Evolutionary conservation across 2,329 filamentous ascomycete genomes (phyloP), one percentile per base, ranked within the genome.

Genomic region (Botrytis medusae): DNA sequence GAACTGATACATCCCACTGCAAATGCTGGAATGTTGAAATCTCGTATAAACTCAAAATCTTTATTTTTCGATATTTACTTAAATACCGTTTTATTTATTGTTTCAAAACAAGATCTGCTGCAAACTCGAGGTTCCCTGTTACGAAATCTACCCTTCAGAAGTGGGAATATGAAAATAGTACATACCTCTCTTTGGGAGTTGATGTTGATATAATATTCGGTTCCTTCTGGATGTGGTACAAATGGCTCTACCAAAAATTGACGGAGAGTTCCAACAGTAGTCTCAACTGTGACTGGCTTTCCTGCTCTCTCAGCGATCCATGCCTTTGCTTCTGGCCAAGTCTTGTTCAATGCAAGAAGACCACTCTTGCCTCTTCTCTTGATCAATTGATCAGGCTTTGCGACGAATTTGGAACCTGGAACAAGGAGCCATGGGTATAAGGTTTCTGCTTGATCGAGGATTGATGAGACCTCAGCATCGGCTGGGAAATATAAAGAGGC

Each of bases 141-240:
- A 63, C 29, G 18, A 71, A 34, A 48, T n/a, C 18, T 16, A 29
- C 32, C 51, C 59, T 40, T 29, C 62, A 22, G 18, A 60, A 18
- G 34, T 48, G 29, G 12, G 34, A 61, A 59, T 25, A n/a, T 67
- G 65, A 75, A 74, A 74, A 75, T 69, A 54, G 48, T 71, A 91
- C 94, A 91, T 91, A 98, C 96, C 91, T 98, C 96, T 88, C 96
- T 93, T 82, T 97, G 95, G 77, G 96, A 98, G 90, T 98, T 96
- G 88, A 99, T 99, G 91, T 98, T 98, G 88, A 99, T 97, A 87
- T 99, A 99, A 88, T 98, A 98, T 86, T 99, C 96, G 77, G 95
- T 98, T 84, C 94, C 92, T 81, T 94, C 89, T 77, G 95, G 92
- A 86, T 99, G 96, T 81, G 95, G 96, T 76, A 98, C 95, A 82